phyloP scores from a whole-genome alignment of 192 early-diverging fungal genomes.

The Geranomyces variabilis region DNA sequence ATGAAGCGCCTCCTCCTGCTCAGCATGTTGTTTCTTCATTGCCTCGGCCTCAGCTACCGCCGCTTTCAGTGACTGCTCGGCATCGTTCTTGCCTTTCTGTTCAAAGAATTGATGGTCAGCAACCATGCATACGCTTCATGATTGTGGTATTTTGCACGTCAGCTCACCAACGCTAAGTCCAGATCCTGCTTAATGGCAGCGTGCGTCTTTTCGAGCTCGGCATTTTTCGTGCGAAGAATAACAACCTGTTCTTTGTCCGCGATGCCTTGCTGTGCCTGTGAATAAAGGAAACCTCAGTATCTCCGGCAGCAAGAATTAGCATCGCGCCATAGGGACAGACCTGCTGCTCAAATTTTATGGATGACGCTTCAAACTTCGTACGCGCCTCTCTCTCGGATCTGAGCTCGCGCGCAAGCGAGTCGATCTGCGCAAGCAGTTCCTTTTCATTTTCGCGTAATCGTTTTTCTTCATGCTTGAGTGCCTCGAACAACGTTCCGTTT shows the following conservation, averaged over 20 bases:
- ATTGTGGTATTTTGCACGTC: background rate
- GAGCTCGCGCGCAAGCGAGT: conserved; percentile 32
- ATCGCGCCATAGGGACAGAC: conserved; percentile 2
- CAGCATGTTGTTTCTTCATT: background rate
- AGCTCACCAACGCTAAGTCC: background rate
- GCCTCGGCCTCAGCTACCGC: background rate
- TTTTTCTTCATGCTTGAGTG: conserved; percentile 45
- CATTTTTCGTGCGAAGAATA: background rate
- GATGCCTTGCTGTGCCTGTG: background rate
- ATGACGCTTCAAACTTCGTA: background rate
- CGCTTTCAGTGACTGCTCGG: background rate
- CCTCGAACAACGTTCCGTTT: conserved; percentile 20
- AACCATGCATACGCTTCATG: background rate
- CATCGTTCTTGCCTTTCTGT: conserved; percentile 1
- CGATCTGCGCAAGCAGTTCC: conserved; percentile 41
- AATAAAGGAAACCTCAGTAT: background rate
- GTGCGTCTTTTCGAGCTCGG: background rate
- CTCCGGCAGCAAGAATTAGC: background rate
- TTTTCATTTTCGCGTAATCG: conserved; percentile 33
- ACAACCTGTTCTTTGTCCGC: background rate
- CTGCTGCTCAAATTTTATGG: background rate
- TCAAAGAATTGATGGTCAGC: background rate
- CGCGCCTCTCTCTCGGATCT: conserved; percentile 10
- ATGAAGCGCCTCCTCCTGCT: background rate
- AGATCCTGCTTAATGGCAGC: background rate